Base-by-base conservation (phyloP, 768 basidiomycete species). In the Termitomyces sp. region DNA sequence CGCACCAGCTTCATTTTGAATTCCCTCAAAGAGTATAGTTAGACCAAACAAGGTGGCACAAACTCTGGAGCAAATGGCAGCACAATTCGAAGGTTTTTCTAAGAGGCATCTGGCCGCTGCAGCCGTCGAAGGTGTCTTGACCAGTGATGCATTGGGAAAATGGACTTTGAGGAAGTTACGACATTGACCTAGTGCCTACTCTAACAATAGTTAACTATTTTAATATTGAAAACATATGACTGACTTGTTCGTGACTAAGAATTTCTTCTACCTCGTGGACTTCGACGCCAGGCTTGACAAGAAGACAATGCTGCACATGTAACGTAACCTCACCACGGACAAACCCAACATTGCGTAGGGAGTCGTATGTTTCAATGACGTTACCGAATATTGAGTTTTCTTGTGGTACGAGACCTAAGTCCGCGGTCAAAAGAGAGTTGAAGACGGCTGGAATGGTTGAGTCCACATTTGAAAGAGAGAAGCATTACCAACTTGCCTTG, bases 361-460 rank as follows among this genome's bases (percentile, higher is more conserved):
- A 42, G 40, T 42, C 40, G n/a, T 42, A 42, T 42, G 40, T 42
- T 42, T 42, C 40, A 20, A 42, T 14, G 40, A 42, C 40, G n/a
- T 42, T 42, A 42, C 40, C 40, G 9, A 42, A 42, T n/a, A 42
- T 42, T 10, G 40, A 42, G n/a, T 42, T 42, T 42, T 20, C 40
- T 42, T 42, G 40, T 20, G 40, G 40, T 10, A 42, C 40, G 20
- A 42, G 76, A 26, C 81, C 90, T 49, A 83, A 75, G 26, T 78
- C 70, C 14, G 72, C 65, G 6, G 66, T 67, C 12, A 72, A 56
- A 42, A 92, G 69, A 18, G 78, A 69, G 45, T 76, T 67, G 59
- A 87, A 85, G 24, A 86, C 83, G 58, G 80, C 90, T 92, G 66
- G 45, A 30, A 56, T 33, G 22, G 10, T 40, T 56, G 6, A 58